Evolutionary conservation across 2,329 filamentous ascomycete genomes (phyloP).

Genomic region (Talaromyces pinophilus): DNA sequence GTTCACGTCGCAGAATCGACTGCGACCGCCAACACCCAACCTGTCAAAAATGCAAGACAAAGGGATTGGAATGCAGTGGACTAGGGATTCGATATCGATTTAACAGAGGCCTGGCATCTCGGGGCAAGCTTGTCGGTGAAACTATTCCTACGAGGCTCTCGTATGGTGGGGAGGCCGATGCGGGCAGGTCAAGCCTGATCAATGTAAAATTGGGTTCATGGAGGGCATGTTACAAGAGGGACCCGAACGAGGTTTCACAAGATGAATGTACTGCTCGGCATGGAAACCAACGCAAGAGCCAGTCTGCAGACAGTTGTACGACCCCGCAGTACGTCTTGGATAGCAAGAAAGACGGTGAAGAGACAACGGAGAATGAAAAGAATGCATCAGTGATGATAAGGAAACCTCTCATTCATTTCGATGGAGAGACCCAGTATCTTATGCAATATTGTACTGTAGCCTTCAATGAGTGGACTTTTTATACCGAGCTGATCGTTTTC

Average conservation of each 20-base stretch:
- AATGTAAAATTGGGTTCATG: not conserved
- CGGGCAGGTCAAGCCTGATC: not conserved
- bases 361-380: not conserved
- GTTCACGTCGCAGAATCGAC: constrained; percentile 8
- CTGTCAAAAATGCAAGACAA: not conserved
- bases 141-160: not conserved
- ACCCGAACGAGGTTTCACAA: too few species aligned
- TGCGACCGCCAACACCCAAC: constrained; percentile 1
- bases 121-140: constrained; percentile 1
- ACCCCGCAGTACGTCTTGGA: too few species aligned
- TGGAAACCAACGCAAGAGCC: not conserved
- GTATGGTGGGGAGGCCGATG: not conserved
- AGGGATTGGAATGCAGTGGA: not conserved
- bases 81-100: not conserved
- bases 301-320: too few species aligned
- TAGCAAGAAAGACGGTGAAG: too few species aligned
- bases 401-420: not conserved
- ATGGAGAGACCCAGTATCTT: not conserved
- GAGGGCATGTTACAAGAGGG: not conserved
- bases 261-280: not conserved
- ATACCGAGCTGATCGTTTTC: not conserved
- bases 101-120: not conserved
- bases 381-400: not conserved
- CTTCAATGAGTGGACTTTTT: not conserved
- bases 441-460: not conserved